These are phyloP conservation scores for peach (Prunus persica) DNA, from an alignment of 306 rosid genomes.

Conservation along the genomic window Prunus_persica_NCBIv2 NC_034010.1:29760001-29760500, in stretches of 20 bases:
- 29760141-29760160: neutral
- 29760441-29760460: no score
- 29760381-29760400: no score
- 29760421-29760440: no score
- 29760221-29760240: no score
- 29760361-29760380: neutral
- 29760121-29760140: no score
- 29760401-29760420: no score
- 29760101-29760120: neutral
- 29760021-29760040: slow-evolving; percentile 18
- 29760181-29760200: neutral
- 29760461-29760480: no score
- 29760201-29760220: neutral
- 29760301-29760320: no score
- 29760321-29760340: no score
- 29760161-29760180: neutral
- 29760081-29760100: neutral
- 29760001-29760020: slow-evolving; percentile 28
- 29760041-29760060: neutral
- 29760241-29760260: no score
- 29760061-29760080: neutral
- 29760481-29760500: no score
- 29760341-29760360: neutral
- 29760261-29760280: neutral
- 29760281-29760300: neutral